These are phyloP conservation scores for Microcera coccophila DNA, from an alignment of 2,329 filamentous ascomycete genomes.

Conservation along the genomic window DNA sequence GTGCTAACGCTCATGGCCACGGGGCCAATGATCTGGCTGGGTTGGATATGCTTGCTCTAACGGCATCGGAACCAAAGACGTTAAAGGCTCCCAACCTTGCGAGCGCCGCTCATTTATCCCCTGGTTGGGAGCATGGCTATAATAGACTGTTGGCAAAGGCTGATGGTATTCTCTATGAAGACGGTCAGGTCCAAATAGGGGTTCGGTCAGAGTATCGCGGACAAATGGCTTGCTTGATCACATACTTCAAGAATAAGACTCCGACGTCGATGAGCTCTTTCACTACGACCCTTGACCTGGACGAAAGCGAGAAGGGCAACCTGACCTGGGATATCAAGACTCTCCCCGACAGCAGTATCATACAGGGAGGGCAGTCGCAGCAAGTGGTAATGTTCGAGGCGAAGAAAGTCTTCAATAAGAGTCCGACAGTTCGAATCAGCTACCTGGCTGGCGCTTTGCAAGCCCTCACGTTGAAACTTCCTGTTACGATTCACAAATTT, in stretches of 20 bases:
- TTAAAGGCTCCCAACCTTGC: slow-evolving; percentile 77
- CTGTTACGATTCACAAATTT: slow-evolving; percentile 87
- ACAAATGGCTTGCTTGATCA: slow-evolving; percentile 91
- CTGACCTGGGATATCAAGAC: slow-evolving; percentile 85
- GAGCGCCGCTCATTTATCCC: slow-evolving; percentile 85
- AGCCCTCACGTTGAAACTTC: slow-evolving; percentile 85
- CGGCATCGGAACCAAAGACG: slow-evolving; percentile 53
- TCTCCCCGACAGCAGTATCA: slow-evolving; percentile 77
- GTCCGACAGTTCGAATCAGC: slow-evolving; percentile 88
- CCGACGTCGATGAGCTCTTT: slow-evolving; percentile 81
- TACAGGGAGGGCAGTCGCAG: slow-evolving; percentile 72
- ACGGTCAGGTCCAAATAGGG: slow-evolving; percentile 88
- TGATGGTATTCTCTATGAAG: slow-evolving; percentile 91
- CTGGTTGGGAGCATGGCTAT: slow-evolving; percentile 90
- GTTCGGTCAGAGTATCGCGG: slow-evolving; percentile 89
- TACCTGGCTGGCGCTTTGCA: slow-evolving; percentile 93
- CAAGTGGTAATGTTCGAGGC: slow-evolving; percentile 95
- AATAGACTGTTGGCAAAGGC: slow-evolving; percentile 73
- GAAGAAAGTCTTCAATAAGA: slow-evolving; percentile 72
- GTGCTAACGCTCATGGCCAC: slow-evolving; percentile 49
- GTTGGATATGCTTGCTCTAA: slow-evolving; percentile 68
- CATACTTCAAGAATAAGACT: slow-evolving; percentile 95
- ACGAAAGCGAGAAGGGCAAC: slow-evolving; percentile 58
- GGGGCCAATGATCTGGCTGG: slow-evolving; percentile 68
- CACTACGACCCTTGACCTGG: slow-evolving; percentile 87